phyloP scores from a whole-genome alignment of 2,329 filamentous ascomycete genomes.

The Hymenoscyphus salicellus region DNA sequence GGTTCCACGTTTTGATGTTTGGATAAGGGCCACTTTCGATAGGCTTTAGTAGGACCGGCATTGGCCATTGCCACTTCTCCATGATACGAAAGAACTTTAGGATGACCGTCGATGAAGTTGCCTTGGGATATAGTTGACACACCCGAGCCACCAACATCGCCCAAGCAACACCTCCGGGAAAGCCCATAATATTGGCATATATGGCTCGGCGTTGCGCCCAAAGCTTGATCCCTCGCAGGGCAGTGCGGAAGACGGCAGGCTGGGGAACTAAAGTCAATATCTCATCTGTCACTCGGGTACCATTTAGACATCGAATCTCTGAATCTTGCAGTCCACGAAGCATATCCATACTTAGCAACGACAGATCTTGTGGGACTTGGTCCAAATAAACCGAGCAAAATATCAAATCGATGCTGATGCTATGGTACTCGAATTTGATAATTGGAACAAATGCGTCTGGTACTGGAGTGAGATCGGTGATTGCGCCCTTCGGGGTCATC shows the following conservation, averaged over 20 bases:
- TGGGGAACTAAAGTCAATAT: slow-evolving; percentile 88
- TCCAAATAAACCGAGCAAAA: slow-evolving; percentile 71
- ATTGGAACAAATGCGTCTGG: slow-evolving; percentile 92
- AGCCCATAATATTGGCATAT: slow-evolving; percentile 94
- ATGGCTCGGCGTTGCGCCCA: slow-evolving; percentile 93
- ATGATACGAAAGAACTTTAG: slow-evolving; percentile 94
- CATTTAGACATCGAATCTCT: slow-evolving; percentile 86
- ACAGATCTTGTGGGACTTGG: slow-evolving; percentile 69
- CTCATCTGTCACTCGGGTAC: slow-evolving; percentile 89
- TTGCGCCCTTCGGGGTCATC: slow-evolving; percentile 73
- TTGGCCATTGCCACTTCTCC: slow-evolving; percentile 87
- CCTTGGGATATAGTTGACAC: slow-evolving; percentile 93
- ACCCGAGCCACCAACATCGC: slow-evolving; percentile 95
- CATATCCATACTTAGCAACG: slow-evolving; percentile 78
- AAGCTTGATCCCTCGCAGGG: slow-evolving; percentile 87
- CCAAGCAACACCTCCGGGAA: slow-evolving; percentile 95
- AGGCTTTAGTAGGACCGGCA: slow-evolving; percentile 84
- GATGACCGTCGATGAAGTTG: slow-evolving; percentile 82
- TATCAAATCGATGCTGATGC: slow-evolving; percentile 93
- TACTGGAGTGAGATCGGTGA: slow-evolving; percentile 81
- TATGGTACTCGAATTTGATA: slow-evolving; percentile 90
- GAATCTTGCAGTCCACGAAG: slow-evolving; percentile 82
- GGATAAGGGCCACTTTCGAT: slow-evolving; percentile 74
- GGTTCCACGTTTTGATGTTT: slow-evolving; percentile 90
- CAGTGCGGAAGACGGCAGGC: slow-evolving; percentile 82